Percentiles rank a stretch among this genome's conserved stretches.
Evolutionary conservation across 805 yeast species (phyloP).

Genomic region (Metschnikowia aberdeeniae): DNA sequence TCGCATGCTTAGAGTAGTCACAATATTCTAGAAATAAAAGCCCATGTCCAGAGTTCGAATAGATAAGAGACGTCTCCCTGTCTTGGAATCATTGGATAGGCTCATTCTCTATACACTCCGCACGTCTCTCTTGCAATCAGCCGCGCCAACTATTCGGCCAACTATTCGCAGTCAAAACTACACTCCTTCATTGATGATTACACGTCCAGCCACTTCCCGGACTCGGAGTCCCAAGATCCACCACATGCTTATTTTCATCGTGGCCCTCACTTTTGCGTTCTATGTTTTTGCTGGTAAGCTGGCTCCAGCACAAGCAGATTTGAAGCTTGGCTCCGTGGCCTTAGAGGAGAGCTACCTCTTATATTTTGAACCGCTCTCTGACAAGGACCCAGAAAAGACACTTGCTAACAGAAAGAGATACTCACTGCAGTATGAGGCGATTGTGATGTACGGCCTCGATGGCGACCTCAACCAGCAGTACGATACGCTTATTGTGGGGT

Average conservation of each 20-base stretch:
- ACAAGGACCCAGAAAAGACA: neutral
- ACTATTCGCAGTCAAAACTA: neutral
- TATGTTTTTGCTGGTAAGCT: conserved; percentile 1
- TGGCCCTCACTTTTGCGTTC: conserved; percentile 1
- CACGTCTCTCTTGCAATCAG: too few relatives aligned
- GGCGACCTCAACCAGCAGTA: conserved; percentile 10
- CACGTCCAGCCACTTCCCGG: neutral
- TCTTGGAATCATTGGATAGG: too few relatives aligned
- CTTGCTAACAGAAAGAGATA: neutral
- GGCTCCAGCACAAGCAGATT: neutral
- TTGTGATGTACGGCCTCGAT: conserved; percentile 5
- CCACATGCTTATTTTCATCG: neutral
- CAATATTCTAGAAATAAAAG: too few relatives aligned
- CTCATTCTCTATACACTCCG: too few relatives aligned
- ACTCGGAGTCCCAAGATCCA: neutral
- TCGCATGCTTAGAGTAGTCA: too few relatives aligned
- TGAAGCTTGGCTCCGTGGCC: conserved; percentile 2
- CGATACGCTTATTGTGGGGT: conserved; percentile 11
- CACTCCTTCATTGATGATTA: neutral
- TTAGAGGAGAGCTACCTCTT: neutral
- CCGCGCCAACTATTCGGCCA: neutral
- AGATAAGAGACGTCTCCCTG: too few relatives aligned
- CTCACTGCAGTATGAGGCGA: neutral
- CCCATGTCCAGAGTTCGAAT: too few relatives aligned
- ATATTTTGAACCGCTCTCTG: conserved; percentile 1